These are phyloP conservation scores for Podaxis mareebaensis DNA, from an alignment of 768 basidiomycete species.

Conservation along the genomic window DNA sequence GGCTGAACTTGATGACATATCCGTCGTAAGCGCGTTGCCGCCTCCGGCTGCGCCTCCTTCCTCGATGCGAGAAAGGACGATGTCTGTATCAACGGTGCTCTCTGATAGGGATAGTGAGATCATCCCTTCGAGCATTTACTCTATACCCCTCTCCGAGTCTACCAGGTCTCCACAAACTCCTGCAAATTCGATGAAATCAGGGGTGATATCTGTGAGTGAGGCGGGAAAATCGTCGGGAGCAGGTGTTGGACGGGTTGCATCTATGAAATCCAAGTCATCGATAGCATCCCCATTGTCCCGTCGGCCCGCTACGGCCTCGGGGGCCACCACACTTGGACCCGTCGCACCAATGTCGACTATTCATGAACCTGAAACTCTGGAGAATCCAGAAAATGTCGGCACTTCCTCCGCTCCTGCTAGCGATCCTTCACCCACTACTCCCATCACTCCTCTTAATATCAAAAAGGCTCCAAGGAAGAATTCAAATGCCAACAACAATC, in stretches of 20 bases:
- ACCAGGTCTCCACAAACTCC: constrained; percentile 7
- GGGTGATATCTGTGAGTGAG: not conserved
- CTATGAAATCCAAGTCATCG: constrained; percentile 2
- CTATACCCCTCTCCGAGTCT: constrained; percentile 3
- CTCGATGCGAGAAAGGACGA: constrained; percentile 36
- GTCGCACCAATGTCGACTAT: constrained; percentile 9
- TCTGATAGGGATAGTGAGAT: constrained; percentile 29
- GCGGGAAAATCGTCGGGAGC: not conserved
- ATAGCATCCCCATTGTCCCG: constrained; percentile 1
- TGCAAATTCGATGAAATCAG: not conserved
- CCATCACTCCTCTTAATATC: constrained; percentile 19
- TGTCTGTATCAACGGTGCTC: constrained; percentile 36
- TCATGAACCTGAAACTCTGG: constrained; percentile 12
- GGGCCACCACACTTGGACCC: not conserved
- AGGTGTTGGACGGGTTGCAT: not conserved
- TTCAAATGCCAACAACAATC: constrained; percentile 1
- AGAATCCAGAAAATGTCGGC: constrained; percentile 2
- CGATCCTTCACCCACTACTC: constrained; percentile 20
- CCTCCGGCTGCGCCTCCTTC: constrained; percentile 31
- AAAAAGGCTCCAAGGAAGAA: constrained; percentile 2
- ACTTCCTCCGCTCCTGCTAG: constrained; percentile 11
- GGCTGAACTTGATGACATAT: constrained; percentile 22
- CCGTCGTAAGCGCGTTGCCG: constrained; percentile 13
- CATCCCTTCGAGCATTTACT: constrained; percentile 16
- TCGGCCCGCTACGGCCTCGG: constrained; percentile 11